phyloP scores from a whole-genome alignment of 169 alveolate species.

The Babesia bovis region DNA sequence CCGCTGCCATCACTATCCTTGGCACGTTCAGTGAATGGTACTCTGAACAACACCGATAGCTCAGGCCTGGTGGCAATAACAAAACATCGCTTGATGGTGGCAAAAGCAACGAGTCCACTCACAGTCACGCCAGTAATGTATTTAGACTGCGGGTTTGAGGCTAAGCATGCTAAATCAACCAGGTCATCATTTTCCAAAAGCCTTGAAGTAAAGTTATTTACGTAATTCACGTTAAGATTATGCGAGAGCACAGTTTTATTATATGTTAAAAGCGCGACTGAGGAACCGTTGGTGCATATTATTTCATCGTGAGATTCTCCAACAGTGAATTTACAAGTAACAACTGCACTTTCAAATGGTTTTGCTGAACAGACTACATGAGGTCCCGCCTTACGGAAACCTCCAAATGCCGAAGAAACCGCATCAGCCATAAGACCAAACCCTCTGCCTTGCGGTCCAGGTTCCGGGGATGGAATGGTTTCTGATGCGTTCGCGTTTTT shows the following conservation, averaged over 20 bases:
- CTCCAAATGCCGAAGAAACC: constrained; percentile 59
- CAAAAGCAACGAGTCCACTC: constrained; percentile 53
- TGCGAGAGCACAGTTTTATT: constrained; percentile 55
- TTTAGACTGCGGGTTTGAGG: constrained; percentile 62
- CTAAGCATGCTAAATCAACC: constrained; percentile 53
- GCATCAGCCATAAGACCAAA: constrained; percentile 68
- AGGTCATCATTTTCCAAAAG: constrained; percentile 43
- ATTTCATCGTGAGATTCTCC: constrained; percentile 63
- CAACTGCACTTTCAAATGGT: constrained; percentile 42
- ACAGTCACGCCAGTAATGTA: constrained; percentile 43
- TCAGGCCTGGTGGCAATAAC: constrained; percentile 57
- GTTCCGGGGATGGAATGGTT: neutral
- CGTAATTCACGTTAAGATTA: constrained; percentile 28
- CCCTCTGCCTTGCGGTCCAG: constrained; percentile 8
- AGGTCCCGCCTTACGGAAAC: constrained; percentile 47
- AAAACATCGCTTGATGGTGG: constrained; percentile 47
- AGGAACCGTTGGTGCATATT: constrained; percentile 35
- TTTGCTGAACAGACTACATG: constrained; percentile 48
- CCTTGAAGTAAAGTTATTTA: constrained; percentile 20
- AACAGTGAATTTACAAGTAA: constrained; percentile 48
- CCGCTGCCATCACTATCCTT: constrained; percentile 8
- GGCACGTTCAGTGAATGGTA: constrained; percentile 22
- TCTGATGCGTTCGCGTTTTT: constrained; percentile 15
- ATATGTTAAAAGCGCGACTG: constrained; percentile 40
- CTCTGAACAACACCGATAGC: constrained; percentile 41